Percentiles rank a stretch among this genome's conserved stretches.
Conservation (phyloP, 2,329 filamentous ascomycete species). For the Drechslerella dactyloides region DNA sequence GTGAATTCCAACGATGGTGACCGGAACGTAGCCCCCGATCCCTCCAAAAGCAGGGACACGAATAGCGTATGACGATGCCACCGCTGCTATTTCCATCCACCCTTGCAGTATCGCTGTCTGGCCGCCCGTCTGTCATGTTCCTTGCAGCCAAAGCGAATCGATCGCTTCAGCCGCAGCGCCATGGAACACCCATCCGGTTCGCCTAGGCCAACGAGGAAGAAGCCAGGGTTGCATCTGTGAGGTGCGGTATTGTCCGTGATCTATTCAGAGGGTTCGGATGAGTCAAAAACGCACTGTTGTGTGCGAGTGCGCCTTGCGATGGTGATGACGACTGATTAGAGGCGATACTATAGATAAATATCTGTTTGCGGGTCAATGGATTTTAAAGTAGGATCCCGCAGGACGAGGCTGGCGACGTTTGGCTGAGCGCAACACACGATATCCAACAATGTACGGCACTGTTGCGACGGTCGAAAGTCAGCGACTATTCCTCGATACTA, state of each 20-base stretch:
- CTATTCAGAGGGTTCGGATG: not conserved
- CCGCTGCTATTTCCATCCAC: slow-evolving; percentile 41
- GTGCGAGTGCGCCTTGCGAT: slow-evolving; percentile 6
- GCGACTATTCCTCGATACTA: too few species aligned
- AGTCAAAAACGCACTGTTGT: slow-evolving; percentile 5
- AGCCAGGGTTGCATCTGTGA: slow-evolving; percentile 41
- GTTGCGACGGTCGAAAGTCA: too few species aligned
- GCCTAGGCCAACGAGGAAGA: slow-evolving; percentile 27
- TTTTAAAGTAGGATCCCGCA: not conserved
- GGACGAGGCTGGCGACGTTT: too few species aligned
- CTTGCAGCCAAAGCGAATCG: slow-evolving; percentile 30
- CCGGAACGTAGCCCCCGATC: not conserved
- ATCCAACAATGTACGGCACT: too few species aligned
- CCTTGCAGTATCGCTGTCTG: not conserved
- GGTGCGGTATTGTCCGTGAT: not conserved
- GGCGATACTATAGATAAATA: not conserved
- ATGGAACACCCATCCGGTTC: not conserved
- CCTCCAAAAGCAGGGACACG: too few species aligned
- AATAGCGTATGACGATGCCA: slow-evolving; percentile 33
- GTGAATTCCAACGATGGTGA: not conserved
- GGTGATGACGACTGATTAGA: not conserved
- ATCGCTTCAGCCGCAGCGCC: slow-evolving; percentile 38
- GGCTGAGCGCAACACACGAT: slow-evolving; percentile 9
- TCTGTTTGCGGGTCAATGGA: not conserved
- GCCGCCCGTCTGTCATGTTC: slow-evolving; percentile 25